Evolutionary conservation across 2,329 filamentous ascomycete genomes (phyloP).

Genomic region (Phaeosphaeriaceae sp.): DNA sequence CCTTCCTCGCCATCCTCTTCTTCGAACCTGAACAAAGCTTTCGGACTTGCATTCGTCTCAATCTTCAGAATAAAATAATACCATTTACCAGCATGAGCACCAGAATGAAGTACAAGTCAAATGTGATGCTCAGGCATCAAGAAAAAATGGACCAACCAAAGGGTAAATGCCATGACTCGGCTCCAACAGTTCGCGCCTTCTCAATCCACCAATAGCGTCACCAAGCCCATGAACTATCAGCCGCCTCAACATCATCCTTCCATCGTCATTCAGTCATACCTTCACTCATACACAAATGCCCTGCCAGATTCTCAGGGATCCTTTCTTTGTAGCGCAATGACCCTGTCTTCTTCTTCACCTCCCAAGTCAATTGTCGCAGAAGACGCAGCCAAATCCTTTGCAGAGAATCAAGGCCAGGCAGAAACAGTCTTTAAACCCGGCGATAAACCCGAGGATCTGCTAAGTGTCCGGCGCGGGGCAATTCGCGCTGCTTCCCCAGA

Average conservation of each 20-base stretch:
- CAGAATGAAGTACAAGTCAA: too few relatives aligned
- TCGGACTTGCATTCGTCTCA: too few relatives aligned
- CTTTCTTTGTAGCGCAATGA: slow-evolving; percentile 35
- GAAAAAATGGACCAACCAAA: not conserved
- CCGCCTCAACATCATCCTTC: slow-evolving; percentile 17
- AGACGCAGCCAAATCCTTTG: slow-evolving; percentile 26
- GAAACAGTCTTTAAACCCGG: slow-evolving; percentile 32
- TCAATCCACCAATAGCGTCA: slow-evolving; percentile 27
- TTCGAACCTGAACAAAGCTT: not conserved
- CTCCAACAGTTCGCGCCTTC: slow-evolving; percentile 27
- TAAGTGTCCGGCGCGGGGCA: slow-evolving; percentile 34
- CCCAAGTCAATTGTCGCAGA: slow-evolving; percentile 26
- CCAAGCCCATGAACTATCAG: slow-evolving; percentile 5
- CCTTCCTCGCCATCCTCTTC: not conserved
- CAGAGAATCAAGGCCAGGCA: slow-evolving; percentile 6
- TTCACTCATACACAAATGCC: not conserved
- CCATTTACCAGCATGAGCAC: too few relatives aligned
- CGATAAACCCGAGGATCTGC: slow-evolving; percentile 36
- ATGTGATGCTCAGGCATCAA: too few relatives aligned
- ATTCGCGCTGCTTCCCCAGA: slow-evolving; percentile 44
- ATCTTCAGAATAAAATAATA: too few relatives aligned
- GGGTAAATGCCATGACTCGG: not conserved
- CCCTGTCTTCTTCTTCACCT: slow-evolving; percentile 20
- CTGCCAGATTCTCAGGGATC: not conserved
- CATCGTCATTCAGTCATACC: slow-evolving; percentile 8